phyloP scores from a whole-genome alignment of 495 filamentous ascomycete genomes.

The Hyphodiscus hymeniophilus region DNA sequence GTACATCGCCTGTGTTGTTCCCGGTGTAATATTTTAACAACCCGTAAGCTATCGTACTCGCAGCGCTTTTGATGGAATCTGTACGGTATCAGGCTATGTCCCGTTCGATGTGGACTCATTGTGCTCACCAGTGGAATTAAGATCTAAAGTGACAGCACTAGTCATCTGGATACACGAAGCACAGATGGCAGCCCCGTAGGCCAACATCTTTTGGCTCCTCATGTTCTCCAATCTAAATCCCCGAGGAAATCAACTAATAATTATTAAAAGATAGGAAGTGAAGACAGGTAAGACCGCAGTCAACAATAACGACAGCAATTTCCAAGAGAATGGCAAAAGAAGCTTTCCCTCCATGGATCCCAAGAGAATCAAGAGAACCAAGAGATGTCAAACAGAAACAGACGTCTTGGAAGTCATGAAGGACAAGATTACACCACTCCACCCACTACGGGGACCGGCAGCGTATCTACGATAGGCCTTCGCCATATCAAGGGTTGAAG shows the following conservation, averaged over 20 bases:
- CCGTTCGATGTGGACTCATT: background rate
- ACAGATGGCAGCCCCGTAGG: conserved; percentile 9
- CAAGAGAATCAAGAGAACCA: too few relatives aligned
- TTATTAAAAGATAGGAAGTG: background rate
- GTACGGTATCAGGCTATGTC: background rate
- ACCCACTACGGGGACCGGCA: too few relatives aligned
- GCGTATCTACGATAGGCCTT: too few relatives aligned
- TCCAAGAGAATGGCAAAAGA: too few relatives aligned
- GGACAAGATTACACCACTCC: too few relatives aligned
- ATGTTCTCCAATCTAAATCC: background rate
- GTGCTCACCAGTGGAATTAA: conserved; percentile 9
- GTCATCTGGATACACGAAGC: conserved; percentile 9
- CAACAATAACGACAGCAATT: too few relatives aligned
- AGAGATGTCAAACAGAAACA: too few relatives aligned
- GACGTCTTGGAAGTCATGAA: too few relatives aligned
- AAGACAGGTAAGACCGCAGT: too few relatives aligned
- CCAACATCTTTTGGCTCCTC: conserved; percentile 8
- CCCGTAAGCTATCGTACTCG: conserved; percentile 51
- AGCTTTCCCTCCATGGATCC: too few relatives aligned
- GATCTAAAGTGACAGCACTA: conserved; percentile 11
- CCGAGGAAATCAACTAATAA: background rate
- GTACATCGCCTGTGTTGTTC: conserved; percentile 58
- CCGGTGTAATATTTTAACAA: conserved; percentile 64
- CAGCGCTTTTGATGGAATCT: conserved; percentile 50
- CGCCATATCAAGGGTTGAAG: too few relatives aligned